Percentiles rank a stretch among this genome's conserved stretches.
These are phyloP conservation scores for Turritis glabra DNA, from an alignment of 345 rosid genomes.

Conservation along the genomic window DNA sequence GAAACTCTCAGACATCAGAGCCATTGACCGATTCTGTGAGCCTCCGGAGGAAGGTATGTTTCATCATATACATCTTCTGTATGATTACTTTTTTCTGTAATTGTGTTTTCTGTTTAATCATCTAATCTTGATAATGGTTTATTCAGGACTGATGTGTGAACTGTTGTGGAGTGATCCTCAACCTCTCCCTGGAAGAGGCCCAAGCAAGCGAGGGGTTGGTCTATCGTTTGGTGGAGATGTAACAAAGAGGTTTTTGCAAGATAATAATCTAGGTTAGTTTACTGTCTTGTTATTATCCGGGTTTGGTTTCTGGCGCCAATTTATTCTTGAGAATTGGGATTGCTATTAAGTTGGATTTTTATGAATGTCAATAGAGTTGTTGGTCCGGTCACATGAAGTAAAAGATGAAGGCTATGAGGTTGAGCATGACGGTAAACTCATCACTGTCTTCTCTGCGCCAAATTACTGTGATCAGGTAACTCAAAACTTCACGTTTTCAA, in stretches of 20 bases:
- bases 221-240: conserved; percentile 94
- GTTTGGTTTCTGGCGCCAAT: background rate
- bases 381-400: conserved; percentile 94
- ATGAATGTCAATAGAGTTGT: conserved; percentile 56
- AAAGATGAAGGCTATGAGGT: conserved; percentile 98
- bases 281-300: background rate
- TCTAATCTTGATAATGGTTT: conserved; percentile 16
- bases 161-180: conserved; percentile 99
- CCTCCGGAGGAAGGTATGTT: conserved; percentile 96
- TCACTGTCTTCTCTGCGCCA: conserved; percentile 97
- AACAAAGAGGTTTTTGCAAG: conserved; percentile 77
- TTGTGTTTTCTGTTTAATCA: background rate
- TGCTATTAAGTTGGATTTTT: conserved; percentile 9
- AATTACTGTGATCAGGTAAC: conserved; percentile 98
- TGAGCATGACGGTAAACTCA: conserved; percentile 96
- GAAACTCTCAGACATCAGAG: conserved; percentile 82
- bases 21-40: conserved; percentile 91
- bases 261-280: conserved; percentile 79
- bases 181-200: conserved; percentile 92
- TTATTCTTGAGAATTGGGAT: conserved; percentile 14
- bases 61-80: background rate
- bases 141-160: conserved; percentile 92
- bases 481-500: background rate
- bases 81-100: background rate
- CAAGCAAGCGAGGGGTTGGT: conserved; percentile 98